Evolutionary conservation across 2,329 filamentous ascomycete genomes (phyloP), one percentile per base, ranked within the genome.

Genomic region (Graphilbum fragrans): DNA sequence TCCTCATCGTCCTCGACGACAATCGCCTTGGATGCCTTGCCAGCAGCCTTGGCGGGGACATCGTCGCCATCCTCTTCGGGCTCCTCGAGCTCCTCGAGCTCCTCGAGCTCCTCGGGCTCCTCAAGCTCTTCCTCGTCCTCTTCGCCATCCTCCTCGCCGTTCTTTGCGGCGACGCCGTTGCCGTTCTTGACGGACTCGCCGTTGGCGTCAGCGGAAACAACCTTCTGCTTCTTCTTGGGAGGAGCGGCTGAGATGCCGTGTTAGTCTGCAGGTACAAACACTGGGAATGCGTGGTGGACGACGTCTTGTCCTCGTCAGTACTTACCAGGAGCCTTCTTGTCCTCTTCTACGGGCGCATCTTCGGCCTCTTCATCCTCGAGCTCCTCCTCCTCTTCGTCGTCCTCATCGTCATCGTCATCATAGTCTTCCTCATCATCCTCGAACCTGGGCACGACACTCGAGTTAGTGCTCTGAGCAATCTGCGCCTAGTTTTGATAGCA

Each of bases 221-320:
- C 69, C 64, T 70, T 72, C 51, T 61, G 63, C 59, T 70, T 71
- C 61, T 72, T 72, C 43, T 63, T 63, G 31, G 69, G 69, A 38
- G 65, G 67, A 41, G 61, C 60, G 14, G 36, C 44, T 49, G 35
- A 17, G 14, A 17, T 7, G 20, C n/a, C 23, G 7, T 5, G 5
- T 2, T 60, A 55, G 41, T 56, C 58, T 37, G 36, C 10, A 18
- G 27, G n/a, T n/a, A n/a, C n/a, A n/a, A n/a, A n/a, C n/a, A n/a
- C n/a, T n/a, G n/a, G n/a, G n/a, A n/a, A n/a, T n/a, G n/a, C n/a
- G n/a, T n/a, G n/a, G n/a, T n/a, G n/a, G n/a, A n/a, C n/a, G n/a
- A n/a, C n/a, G n/a, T n/a, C n/a, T n/a, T n/a, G n/a, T n/a, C n/a
- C n/a, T n/a, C n/a, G n/a, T n/a, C n/a, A 5, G 14, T 32, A 18